These are phyloP conservation scores for Aspergillus pseudoglaucus DNA, from an alignment of 2,329 filamentous ascomycete genomes.

Conservation along the genomic window DNA sequence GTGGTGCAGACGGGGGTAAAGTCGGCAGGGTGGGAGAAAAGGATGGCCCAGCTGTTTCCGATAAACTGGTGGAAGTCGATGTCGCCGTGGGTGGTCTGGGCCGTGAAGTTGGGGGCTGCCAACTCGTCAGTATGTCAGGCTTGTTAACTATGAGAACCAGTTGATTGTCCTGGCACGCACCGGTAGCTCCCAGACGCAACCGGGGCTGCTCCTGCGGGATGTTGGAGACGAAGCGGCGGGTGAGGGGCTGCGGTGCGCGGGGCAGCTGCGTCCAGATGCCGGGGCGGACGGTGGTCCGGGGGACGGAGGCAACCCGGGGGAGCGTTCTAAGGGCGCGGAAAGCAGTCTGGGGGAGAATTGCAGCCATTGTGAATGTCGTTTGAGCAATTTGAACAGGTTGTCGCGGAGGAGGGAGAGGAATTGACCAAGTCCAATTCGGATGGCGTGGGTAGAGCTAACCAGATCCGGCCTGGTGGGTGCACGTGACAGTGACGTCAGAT, in stretches of 20 bases:
- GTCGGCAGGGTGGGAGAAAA: constrained; percentile 67
- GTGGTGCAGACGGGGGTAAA: constrained; percentile 96
- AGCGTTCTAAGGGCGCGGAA: constrained; percentile 20
- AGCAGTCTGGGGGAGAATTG: constrained; percentile 19
- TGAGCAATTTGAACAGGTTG: not conserved
- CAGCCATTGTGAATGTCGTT: constrained; percentile 19
- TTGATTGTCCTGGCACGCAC: constrained; percentile 15
- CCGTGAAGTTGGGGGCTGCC: constrained; percentile 59
- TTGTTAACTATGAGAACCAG: too few species aligned
- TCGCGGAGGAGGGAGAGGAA: not conserved
- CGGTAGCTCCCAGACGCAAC: constrained; percentile 30
- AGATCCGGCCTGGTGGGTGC: not conserved
- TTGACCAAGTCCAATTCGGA: too few species aligned
- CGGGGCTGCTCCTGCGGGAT: constrained; percentile 27
- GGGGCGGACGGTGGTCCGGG: constrained; percentile 15
- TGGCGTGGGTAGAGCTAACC: not conserved
- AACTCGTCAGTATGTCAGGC: too few species aligned
- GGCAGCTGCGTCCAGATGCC: constrained; percentile 14
- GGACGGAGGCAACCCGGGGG: constrained; percentile 16
- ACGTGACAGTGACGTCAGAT: not conserved
- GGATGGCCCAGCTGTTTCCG: constrained; percentile 60
- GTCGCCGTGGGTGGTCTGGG: constrained; percentile 57
- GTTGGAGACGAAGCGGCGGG: constrained; percentile 23
- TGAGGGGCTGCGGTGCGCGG: constrained; percentile 16
- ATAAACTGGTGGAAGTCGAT: constrained; percentile 67